Evolutionary conservation across 805 yeast genomes (phyloP).

Genomic region (Grigorovia humatica): DNA sequence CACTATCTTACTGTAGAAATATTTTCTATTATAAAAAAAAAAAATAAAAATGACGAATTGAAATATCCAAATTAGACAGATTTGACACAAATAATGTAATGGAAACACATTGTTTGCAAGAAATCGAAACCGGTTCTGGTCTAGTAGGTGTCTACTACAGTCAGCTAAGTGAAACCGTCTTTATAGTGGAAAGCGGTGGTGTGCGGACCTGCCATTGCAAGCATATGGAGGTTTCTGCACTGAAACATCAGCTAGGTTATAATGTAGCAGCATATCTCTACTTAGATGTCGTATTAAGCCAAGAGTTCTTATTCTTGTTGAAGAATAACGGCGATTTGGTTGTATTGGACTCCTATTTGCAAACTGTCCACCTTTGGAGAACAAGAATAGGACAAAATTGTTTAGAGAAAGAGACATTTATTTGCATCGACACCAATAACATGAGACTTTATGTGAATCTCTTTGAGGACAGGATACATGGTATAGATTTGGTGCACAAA

Average conservation of each 20-base stretch:
- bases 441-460: constrained; percentile 10
- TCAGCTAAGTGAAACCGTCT: neutral
- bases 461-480: constrained; percentile 5
- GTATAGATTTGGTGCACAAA: constrained; percentile 3
- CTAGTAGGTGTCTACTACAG: neutral
- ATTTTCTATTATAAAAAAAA: no score
- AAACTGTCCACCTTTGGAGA: constrained; percentile 3
- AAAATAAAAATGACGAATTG: no score
- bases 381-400: constrained; percentile 5
- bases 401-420: constrained; percentile 1
- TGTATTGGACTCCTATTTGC: constrained; percentile 5
- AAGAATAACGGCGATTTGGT: constrained; percentile 15
- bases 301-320: constrained; percentile 11
- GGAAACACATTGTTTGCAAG: neutral
- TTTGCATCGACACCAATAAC: constrained; percentile 8
- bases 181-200: neutral
- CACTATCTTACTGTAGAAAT: no score
- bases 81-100: neutral
- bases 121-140: neutral
- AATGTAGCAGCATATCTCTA: constrained; percentile 9
- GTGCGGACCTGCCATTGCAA: neutral
- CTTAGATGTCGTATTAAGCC: constrained; percentile 7
- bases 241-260: constrained; percentile 6
- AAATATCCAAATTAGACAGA: neutral
- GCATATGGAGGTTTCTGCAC: neutral